Conservation (phyloP, 1,284 basidiomycete genomes). For the Fomitiporia mediterranea region DNA sequence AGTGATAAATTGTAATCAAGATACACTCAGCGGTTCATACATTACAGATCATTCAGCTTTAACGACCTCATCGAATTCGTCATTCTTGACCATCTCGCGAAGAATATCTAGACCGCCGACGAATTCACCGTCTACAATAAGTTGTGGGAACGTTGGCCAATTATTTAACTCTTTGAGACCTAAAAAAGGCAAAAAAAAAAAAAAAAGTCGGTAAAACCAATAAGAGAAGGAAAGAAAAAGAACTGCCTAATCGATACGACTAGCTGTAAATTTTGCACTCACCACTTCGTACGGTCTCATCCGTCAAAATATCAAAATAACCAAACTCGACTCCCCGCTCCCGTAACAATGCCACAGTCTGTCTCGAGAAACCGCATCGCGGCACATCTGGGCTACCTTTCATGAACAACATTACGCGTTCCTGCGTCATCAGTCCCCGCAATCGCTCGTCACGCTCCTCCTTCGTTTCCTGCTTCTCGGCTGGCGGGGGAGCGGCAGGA, state of each 20-base stretch:
- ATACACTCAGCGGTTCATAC: background rate
- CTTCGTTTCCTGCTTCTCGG: conserved; percentile 36
- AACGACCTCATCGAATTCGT: conserved; percentile 38
- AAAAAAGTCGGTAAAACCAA: background rate
- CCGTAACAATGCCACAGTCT: conserved; percentile 60
- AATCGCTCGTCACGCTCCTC: conserved; percentile 62
- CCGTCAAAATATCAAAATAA: conserved; percentile 71
- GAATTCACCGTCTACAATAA: conserved; percentile 67
- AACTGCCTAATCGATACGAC: too few relatives aligned
- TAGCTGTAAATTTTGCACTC: too few relatives aligned
- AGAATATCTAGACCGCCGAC: conserved; percentile 67
- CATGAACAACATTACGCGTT: conserved; percentile 92
- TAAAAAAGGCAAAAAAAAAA: conserved; percentile 21
- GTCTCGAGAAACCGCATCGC: conserved; percentile 79
- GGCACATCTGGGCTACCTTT: conserved; percentile 88
- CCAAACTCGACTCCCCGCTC: conserved; percentile 61
- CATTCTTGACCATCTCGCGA: conserved; percentile 53
- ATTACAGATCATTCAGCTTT: conserved; percentile 3
- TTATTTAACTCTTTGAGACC: conserved; percentile 57
- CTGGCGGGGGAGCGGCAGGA: conserved; percentile 29
- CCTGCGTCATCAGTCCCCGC: conserved; percentile 62
- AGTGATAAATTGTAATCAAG: too few relatives aligned
- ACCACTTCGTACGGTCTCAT: conserved; percentile 66
- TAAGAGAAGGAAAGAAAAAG: background rate
- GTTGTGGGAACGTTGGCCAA: conserved; percentile 67